phyloP scores from a whole-genome alignment of 2,329 filamentous ascomycete species.

The Aspergillus neotritici region DNA sequence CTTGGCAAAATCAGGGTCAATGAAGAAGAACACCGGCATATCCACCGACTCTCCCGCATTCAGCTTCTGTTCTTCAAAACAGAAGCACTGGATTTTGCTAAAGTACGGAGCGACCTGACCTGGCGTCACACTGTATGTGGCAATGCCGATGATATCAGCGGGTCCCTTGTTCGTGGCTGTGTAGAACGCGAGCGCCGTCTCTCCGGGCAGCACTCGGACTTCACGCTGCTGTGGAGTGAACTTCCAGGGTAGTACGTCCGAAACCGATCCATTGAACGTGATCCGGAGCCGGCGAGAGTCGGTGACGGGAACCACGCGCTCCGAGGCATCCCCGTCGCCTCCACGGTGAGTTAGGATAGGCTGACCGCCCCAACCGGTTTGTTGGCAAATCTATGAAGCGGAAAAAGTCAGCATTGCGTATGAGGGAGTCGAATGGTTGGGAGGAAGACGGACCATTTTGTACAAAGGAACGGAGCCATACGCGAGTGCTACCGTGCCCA shows the following conservation, averaged over 20 bases:
- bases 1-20: constrained; percentile 89
- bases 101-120: constrained; percentile 96
- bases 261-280: constrained; percentile 93
- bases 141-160: constrained; percentile 93
- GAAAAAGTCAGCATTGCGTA: constrained; percentile 1
- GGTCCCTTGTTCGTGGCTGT: constrained; percentile 88
- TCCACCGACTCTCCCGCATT: constrained; percentile 96
- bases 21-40: constrained; percentile 99
- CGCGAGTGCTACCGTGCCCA: constrained; percentile 58
- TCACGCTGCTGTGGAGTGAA: constrained; percentile 95
- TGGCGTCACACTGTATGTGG: constrained; percentile 94
- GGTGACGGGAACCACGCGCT: constrained; percentile 73
- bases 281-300: constrained; percentile 81
- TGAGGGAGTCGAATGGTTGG: background rate
- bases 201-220: constrained; percentile 88
- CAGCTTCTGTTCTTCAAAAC: constrained; percentile 92
- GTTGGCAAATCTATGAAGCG: constrained; percentile 43
- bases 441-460: constrained; percentile 51
- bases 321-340: constrained; percentile 61
- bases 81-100: constrained; percentile 99
- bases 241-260: constrained; percentile 94
- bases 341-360: constrained; percentile 76
- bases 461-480: constrained; percentile 63
- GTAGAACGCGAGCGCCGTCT: constrained; percentile 96
- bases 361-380: constrained; percentile 77